phyloP scores from a whole-genome alignment of 345 rosid species.

The Citrus australasica region DNA sequence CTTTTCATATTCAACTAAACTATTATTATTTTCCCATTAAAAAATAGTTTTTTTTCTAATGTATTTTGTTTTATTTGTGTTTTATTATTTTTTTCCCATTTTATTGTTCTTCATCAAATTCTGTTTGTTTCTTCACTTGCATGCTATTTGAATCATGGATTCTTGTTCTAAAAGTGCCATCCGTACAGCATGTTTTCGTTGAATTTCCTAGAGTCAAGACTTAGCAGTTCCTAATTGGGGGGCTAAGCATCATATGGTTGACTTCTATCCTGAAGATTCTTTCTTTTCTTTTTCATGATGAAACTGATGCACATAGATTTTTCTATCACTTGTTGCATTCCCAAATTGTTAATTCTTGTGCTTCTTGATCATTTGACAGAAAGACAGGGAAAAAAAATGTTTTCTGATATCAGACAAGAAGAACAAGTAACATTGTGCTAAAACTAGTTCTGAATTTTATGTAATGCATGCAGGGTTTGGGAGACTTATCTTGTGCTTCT shows the following conservation, averaged over 20 bases:
- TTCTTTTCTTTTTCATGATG: background rate
- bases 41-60: background rate
- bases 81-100: too few relatives aligned
- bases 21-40: background rate
- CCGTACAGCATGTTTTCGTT: slow-evolving; percentile 2
- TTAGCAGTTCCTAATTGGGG: slow-evolving; percentile 21
- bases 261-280: slow-evolving; percentile 17
- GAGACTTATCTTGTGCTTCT: slow-evolving; percentile 67
- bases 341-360: background rate
- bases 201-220: slow-evolving; percentile 5
- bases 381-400: background rate
- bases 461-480: slow-evolving; percentile 62
- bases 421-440: background rate
- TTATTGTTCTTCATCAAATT: background rate
- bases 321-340: background rate
- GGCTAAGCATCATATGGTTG: slow-evolving; percentile 16
- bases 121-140: background rate
- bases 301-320: background rate
- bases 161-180: slow-evolving; percentile 6
- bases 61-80: background rate
- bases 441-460: background rate
- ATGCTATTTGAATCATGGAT: slow-evolving; percentile 9
- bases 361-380: background rate
- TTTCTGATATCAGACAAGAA: background rate
- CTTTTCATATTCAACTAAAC: background rate